Conservation (phyloP, 257 asterid species). For the Scutellaria baicalensis region DNA sequence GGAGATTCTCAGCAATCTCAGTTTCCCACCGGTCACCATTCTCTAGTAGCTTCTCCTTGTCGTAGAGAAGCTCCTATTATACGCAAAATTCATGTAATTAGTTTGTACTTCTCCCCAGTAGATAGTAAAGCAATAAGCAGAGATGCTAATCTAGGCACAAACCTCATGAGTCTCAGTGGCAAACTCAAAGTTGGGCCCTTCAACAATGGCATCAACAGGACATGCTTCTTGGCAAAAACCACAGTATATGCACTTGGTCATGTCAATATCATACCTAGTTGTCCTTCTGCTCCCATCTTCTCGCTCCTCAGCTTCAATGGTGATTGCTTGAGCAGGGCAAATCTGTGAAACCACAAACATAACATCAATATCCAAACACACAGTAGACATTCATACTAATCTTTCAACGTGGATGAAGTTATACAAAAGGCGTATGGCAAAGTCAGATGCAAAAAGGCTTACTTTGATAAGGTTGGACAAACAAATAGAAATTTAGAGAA, state of each 20-base stretch:
- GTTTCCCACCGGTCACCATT: constrained; percentile 96
- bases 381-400: not conserved
- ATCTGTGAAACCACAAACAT: constrained; percentile 32
- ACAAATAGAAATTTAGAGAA: not conserved
- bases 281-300: constrained; percentile 98
- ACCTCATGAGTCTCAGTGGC: constrained; percentile 98
- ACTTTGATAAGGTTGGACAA: not conserved
- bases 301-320: constrained; percentile 93
- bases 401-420: not conserved
- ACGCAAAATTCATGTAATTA: not conserved
- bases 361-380: not conserved
- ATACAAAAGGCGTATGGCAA: not conserved
- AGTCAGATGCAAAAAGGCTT: not conserved
- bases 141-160: not conserved
- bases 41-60: constrained; percentile 92
- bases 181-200: constrained; percentile 93
- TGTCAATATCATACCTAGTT: constrained; percentile 94
- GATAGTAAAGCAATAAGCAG: not conserved
- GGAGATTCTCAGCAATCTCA: constrained; percentile 90
- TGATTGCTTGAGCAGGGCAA: constrained; percentile 95
- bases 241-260: constrained; percentile 94
- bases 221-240: constrained; percentile 99
- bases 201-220: constrained; percentile 97
- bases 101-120: not conserved
- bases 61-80: constrained; percentile 79